A percentile compares a stretch with the other conserved stretches of the same genome.
Conservation (phyloP, 352 stramenopile genomes). For the Phytophthora colocasiae region DNA sequence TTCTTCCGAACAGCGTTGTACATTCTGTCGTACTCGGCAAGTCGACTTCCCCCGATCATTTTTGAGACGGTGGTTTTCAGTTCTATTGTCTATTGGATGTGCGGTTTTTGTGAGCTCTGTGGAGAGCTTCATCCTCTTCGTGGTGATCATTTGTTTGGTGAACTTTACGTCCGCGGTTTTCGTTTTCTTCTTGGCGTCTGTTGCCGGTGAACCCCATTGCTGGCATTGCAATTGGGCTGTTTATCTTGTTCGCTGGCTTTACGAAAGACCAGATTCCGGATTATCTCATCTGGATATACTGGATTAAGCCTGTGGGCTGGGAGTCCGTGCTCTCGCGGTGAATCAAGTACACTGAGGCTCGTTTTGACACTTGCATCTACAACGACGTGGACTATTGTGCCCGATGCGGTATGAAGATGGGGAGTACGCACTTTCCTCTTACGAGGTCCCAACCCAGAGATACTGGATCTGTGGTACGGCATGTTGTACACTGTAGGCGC, state of each 20-base stretch:
- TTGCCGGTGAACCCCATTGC: constrained; percentile 14
- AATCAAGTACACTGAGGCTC: constrained; percentile 35
- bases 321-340: constrained; percentile 24
- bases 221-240: constrained; percentile 4
- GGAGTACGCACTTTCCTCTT: constrained; percentile 23
- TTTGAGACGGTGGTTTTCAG: constrained; percentile 20
- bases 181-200: constrained; percentile 27
- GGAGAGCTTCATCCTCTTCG: constrained; percentile 21
- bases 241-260: constrained; percentile 26
- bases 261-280: constrained; percentile 29
- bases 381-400: constrained; percentile 37
- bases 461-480: constrained; percentile 33
- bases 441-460: constrained; percentile 25
- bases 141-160: constrained; percentile 16
- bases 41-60: constrained; percentile 20
- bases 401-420: constrained; percentile 27
- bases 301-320: constrained; percentile 28
- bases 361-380: constrained; percentile 38
- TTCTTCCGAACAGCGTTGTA: constrained; percentile 30
- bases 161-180: constrained; percentile 18
- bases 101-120: constrained; percentile 28
- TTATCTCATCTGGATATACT: constrained; percentile 33
- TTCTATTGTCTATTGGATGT: constrained; percentile 32
- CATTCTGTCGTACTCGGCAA: constrained; percentile 19
- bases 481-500: constrained; percentile 4